Evolutionary conservation across 2,329 filamentous ascomycete genomes (phyloP), one percentile per base, ranked within the genome.

Genomic region (Didymella glomerata): DNA sequence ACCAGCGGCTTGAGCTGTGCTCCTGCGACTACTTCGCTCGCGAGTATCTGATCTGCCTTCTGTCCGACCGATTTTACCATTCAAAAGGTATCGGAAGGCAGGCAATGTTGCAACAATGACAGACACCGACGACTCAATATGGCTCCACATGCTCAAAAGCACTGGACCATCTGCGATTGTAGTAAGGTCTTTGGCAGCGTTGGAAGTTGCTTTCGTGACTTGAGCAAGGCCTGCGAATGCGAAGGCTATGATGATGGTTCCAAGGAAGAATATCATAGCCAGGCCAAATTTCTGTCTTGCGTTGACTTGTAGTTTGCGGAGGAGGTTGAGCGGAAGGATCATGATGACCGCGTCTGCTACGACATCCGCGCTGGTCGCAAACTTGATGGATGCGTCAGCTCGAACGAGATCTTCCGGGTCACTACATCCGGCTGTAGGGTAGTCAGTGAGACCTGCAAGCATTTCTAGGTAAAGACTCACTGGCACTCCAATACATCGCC

Each of bases 271-370:
- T 9, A 76, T 55, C 0, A 40, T 40, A 8, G 56, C 67, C 0
- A 74, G 57, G 11, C 65, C 71, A 10, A 71, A 22, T 13, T 75
- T 74, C 40, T 74, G 72, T 28, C 57, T 61, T 14, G 47, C 10
- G 40, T 63, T 69, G 30, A 76, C 69, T 16, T 60, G 65, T 7
- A 73, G 62, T 13, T 68, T 66, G 48, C 66, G 67, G 24, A 76
- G 62, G 13, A 77, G 66, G 7, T 63, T 56, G 5, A 76, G 57
- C 0, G 71, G 71, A 14, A 77, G 66, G 2, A 59, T 57, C 70
- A 74, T 76, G 24, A 76, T 56, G n/a, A 51, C 22, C 4, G 28
- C 40, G 16, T 60, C 57, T 14, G 51, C 47, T 16, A 51, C 44
- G 3, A 60, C 52, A 16, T 60, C 57, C 11, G 57, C 51, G 18